A percentile compares a stretch with the other conserved stretches of the same genome.
Evolutionary conservation across 2,329 filamentous ascomycete species (phyloP).

Genomic region (Colletotrichum sp.): DNA sequence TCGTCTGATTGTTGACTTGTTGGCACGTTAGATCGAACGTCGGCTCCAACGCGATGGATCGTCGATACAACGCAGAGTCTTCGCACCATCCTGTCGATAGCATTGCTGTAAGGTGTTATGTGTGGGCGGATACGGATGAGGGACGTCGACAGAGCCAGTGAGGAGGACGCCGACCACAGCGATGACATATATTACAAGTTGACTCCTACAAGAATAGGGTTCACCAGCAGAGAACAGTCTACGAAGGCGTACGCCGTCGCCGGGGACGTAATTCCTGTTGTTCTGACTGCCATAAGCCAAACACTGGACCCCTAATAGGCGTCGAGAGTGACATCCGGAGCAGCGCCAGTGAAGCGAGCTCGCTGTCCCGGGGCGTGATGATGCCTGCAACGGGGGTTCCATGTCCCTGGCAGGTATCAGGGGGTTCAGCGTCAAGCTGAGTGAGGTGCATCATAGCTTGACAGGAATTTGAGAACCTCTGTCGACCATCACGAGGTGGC

Average conservation of each 20-base stretch:
- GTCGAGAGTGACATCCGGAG: slow-evolving; percentile 43
- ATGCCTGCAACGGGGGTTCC: slow-evolving; percentile 51
- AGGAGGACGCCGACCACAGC: too few species aligned
- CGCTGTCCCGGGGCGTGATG: slow-evolving; percentile 45
- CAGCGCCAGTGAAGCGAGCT: slow-evolving; percentile 42
- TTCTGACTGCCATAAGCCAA: too few species aligned
- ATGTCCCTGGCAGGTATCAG: slow-evolving; percentile 42
- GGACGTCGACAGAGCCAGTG: not conserved
- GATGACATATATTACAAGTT: not conserved
- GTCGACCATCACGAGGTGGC: too few species aligned
- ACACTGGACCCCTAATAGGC: slow-evolving; percentile 34
- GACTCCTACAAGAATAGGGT: not conserved
- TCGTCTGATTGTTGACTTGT: not conserved
- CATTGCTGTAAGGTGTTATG: not conserved
- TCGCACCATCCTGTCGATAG: not conserved
- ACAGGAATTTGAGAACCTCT: too few species aligned
- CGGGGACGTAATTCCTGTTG: too few species aligned
- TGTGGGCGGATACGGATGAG: not conserved
- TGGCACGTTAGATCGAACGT: not conserved
- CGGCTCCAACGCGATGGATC: not conserved
- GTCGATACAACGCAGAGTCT: not conserved
- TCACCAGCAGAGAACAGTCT: too few species aligned
- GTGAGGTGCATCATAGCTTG: slow-evolving; percentile 26
- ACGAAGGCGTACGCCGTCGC: too few species aligned
- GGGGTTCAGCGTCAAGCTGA: slow-evolving; percentile 43